Conservation (phyloP, 495 filamentous ascomycete species). For the Aspergillus taichungensis region DNA sequence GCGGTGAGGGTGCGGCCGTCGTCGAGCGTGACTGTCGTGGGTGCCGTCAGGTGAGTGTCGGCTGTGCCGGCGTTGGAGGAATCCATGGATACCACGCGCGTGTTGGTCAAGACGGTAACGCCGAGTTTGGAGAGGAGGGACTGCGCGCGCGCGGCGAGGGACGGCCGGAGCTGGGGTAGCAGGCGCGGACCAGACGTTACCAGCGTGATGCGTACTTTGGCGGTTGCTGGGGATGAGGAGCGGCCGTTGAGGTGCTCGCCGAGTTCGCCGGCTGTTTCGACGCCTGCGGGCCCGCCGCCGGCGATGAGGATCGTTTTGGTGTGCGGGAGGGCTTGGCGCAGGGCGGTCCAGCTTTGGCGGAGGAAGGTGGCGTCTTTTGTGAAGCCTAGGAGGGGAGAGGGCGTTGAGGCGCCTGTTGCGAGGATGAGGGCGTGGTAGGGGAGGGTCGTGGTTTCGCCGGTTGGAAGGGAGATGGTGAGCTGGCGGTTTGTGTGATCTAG, state of each 20-base stretch:
- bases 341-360: slow-evolving; percentile 18
- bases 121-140: slow-evolving; percentile 32
- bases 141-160: slow-evolving; percentile 31
- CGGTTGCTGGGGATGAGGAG: slow-evolving; percentile 15
- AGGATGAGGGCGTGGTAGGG: slow-evolving; percentile 37
- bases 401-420: slow-evolving; percentile 27
- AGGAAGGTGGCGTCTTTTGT: slow-evolving; percentile 10
- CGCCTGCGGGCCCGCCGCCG: slow-evolving; percentile 29
- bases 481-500: slow-evolving; percentile 23
- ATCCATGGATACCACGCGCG: slow-evolving; percentile 14
- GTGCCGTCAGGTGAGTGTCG: slow-evolving; percentile 6
- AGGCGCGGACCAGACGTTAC: slow-evolving; percentile 33
- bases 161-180: slow-evolving; percentile 32
- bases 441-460: slow-evolving; percentile 8
- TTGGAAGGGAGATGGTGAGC: slow-evolving; percentile 15
- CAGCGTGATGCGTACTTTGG: slow-evolving; percentile 36
- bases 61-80: slow-evolving; percentile 17
- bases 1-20: slow-evolving; percentile 28
- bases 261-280: slow-evolving; percentile 47
- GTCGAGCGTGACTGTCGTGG: slow-evolving; percentile 22
- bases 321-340: slow-evolving; percentile 29
- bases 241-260: slow-evolving; percentile 40
- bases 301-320: slow-evolving; percentile 38
- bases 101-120: slow-evolving; percentile 34
- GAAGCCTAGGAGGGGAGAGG: slow-evolving; percentile 22